Percentiles rank a stretch among this genome's conserved stretches.
Conservation (phyloP, 805 yeast genomes). For the Teunomyces panamensis region DNA sequence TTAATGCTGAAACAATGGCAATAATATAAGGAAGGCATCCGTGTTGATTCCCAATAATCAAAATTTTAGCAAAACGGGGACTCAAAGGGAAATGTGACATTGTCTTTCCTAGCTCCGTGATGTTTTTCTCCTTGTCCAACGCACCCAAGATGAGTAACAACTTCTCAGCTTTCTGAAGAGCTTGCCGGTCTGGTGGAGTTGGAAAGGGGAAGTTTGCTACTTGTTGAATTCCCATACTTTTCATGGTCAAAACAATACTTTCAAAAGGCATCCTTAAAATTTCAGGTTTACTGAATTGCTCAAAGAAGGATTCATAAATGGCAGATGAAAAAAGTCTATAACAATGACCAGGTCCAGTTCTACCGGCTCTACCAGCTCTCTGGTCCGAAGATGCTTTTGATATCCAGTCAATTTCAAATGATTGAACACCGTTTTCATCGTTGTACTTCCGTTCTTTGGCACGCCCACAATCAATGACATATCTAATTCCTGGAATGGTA, state of each 20-base stretch:
- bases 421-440: conserved; percentile 85
- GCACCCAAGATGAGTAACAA: conserved; percentile 78
- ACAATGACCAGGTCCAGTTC: conserved; percentile 98
- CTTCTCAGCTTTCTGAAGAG: conserved; percentile 63
- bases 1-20: conserved; percentile 85
- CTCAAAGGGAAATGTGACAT: conserved; percentile 92
- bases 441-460: conserved; percentile 84
- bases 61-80: conserved; percentile 89
- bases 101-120: conserved; percentile 77
- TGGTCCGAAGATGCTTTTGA: conserved; percentile 96
- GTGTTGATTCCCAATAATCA: conserved; percentile 82
- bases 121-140: conserved; percentile 48
- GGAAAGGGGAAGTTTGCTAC: conserved; percentile 94
- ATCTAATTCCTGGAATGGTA: conserved; percentile 92
- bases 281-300: conserved; percentile 83
- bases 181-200: conserved; percentile 73
- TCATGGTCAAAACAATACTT: conserved; percentile 93
- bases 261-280: conserved; percentile 94
- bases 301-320: conserved; percentile 81
- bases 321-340: conserved; percentile 92
- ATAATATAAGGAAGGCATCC: conserved; percentile 85
- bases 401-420: conserved; percentile 87
- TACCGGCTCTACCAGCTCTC: conserved; percentile 95
- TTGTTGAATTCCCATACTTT: conserved; percentile 92
- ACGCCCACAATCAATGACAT: conserved; percentile 94